phyloP scores from a whole-genome alignment of 257 asterid genomes.

The Lycium barbarum region DNA sequence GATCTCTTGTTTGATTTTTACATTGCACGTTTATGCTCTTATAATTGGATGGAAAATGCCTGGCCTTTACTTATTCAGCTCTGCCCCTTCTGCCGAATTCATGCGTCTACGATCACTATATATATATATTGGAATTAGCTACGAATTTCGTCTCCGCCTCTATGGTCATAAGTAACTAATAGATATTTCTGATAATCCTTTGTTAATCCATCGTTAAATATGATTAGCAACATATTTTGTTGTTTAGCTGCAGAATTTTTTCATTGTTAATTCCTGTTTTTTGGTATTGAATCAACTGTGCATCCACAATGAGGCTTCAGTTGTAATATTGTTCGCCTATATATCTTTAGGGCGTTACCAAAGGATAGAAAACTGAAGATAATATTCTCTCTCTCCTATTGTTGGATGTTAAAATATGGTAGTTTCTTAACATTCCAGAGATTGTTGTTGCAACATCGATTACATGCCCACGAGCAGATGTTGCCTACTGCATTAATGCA shows the following conservation, averaged over 20 bases:
- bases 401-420: background rate
- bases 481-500: slow-evolving; percentile 88
- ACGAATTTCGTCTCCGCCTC: too few species aligned
- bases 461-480: slow-evolving; percentile 81
- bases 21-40: background rate
- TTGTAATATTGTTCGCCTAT: background rate
- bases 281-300: background rate
- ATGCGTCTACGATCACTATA: background rate
- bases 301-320: slow-evolving; percentile 17
- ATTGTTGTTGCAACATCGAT: slow-evolving; percentile 65
- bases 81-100: background rate
- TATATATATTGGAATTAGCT: too few species aligned
- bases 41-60: background rate
- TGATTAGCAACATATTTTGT: too few species aligned
- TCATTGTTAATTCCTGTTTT: too few species aligned
- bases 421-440: slow-evolving; percentile 40
- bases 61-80: background rate
- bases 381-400: background rate
- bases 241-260: too few species aligned
- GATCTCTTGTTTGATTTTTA: background rate
- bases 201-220: too few species aligned
- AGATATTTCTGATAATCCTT: too few species aligned
- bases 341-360: background rate
- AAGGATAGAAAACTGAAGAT: background rate
- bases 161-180: too few species aligned